These are phyloP conservation scores for Cutaneotrichosporon mucoides DNA, from an alignment of 1,284 basidiomycete species.

Conservation along the genomic window DNA sequence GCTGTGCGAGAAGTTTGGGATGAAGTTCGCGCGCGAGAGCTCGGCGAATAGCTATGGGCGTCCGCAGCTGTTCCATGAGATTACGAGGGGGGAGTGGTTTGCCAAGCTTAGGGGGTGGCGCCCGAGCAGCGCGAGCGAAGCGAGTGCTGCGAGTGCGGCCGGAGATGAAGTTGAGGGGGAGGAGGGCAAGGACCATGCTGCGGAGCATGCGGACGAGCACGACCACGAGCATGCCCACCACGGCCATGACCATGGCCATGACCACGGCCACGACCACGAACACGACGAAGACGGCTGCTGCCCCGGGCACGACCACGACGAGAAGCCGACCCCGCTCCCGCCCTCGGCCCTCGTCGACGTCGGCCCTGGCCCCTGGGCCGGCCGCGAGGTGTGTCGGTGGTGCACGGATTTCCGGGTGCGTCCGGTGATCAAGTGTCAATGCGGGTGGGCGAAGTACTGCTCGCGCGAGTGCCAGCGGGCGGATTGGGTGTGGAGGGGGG, in stretches of 20 bases:
- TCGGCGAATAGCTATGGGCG: slow-evolving; percentile 27
- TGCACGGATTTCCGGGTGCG: slow-evolving; percentile 35
- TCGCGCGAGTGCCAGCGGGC: slow-evolving; percentile 43
- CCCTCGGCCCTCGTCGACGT: background rate
- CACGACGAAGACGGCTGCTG: background rate
- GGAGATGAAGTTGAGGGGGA: background rate
- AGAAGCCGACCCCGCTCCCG: background rate
- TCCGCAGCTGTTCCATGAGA: slow-evolving; percentile 38
- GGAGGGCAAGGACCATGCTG: too few relatives aligned
- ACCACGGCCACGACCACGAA: background rate
- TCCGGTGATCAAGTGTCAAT: slow-evolving; percentile 27
- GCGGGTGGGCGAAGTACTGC: slow-evolving; percentile 46
- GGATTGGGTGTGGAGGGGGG: slow-evolving; percentile 34
- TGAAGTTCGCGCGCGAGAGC: slow-evolving; percentile 26
- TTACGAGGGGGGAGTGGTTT: slow-evolving; percentile 39
- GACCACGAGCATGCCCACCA: background rate
- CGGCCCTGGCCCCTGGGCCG: slow-evolving; percentile 27
- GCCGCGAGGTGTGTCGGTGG: slow-evolving; percentile 40
- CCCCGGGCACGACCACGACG: background rate
- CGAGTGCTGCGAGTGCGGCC: background rate
- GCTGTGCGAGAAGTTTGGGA: slow-evolving; percentile 34
- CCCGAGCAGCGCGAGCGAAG: background rate
- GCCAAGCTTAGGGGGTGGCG: slow-evolving; percentile 20
- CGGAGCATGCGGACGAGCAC: background rate
- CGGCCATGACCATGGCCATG: background rate